Evolutionary conservation across 495 filamentous ascomycete genomes (phyloP), one percentile per base, ranked within the genome.

Genomic region (Aspergillus bertholletiae): DNA sequence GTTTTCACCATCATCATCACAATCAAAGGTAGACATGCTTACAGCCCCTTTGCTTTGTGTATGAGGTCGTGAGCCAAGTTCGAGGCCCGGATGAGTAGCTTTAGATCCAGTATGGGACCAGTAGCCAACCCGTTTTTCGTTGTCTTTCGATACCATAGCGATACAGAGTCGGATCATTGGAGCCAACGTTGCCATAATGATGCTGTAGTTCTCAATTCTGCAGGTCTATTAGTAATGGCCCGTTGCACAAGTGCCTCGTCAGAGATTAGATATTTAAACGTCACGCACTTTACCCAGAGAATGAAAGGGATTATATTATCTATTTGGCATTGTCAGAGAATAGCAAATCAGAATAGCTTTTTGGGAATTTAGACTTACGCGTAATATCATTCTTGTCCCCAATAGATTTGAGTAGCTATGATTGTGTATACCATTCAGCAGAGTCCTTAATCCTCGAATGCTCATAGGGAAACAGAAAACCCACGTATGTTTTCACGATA

Each of bases 171-270:
- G 43, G 15, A 46, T 26, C 13, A 46, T 26, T 2, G 43, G 65
- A 18, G 69, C 69, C 17, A 65, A 69, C 2, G 63, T 69, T 11
- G 65, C 69, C 34, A 72, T 54, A 6, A 72, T 56, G 26, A 72
- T 72, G 39, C 61, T 63, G 46, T 72, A 72, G 50, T 72, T 72
- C 47, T 72, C 69, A n/a, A 72, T 70, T 34, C 69, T 72, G 56
- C 1, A 15, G 7, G 6, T 28, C 34, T 5, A 5, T 22, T 17
- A 20, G 9, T 26, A 35, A 23, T n/a, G n/a, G n/a, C n/a, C n/a
- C n/a, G n/a, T n/a, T n/a, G n/a, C n/a, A n/a, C n/a, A n/a, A n/a
- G n/a, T n/a, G n/a, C n/a, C n/a, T n/a, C n/a, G n/a, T n/a, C n/a
- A n/a, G n/a, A n/a, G n/a, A n/a, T n/a, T n/a, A n/a, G n/a, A n/a